Evolutionary conservation across 2,329 filamentous ascomycete genomes (phyloP), one percentile per base, ranked within the genome.

Genomic region (Periconia sp.): DNA sequence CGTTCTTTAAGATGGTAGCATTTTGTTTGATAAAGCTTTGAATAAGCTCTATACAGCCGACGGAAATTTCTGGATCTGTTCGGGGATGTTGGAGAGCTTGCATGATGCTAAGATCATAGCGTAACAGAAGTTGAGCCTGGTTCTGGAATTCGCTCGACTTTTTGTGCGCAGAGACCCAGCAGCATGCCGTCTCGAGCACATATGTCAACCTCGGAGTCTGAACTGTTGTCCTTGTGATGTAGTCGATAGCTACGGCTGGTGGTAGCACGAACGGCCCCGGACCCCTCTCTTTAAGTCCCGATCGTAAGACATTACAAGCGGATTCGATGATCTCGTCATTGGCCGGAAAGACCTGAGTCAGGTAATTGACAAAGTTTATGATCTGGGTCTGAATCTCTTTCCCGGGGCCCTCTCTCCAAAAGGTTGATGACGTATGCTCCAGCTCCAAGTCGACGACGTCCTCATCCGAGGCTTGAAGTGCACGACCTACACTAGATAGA

Each of bases 191-290:
- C 42, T 83, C 84, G 21, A 94, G 80, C 8, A 92, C 76, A 4
- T 81, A 77, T 2, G 87, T 86, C 25, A 89, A 75, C 32, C 87
- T 78, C 10, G 86, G 85, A 8, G 81, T 87, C n/a, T 79, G 72
- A 25, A 80, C 70, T 1, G 71, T 75, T 16, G 84, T 79, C 37
- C 79, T 79, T 3, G 79, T 75, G 33, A 94, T 76, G 62, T 88
- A 87, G 29, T 83, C 76, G 9, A 84, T 81, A n/a, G 88, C 82
- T 50, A 83, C 77, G 1, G 78, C 72, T 0, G 86, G 77, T 3
- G 85, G 79, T 47, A 95, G 83, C 7, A 92, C 88, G 56, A 94
- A 92, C 1, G 88, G 87, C 0, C 89, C 89, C 3, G 86, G 82
- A 18, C 84, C 80, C 0, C 78, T 80, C 66, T 95, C 89, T 1